A percentile compares a stretch with the other conserved stretches of the same genome.
These are phyloP conservation scores for Ramichloridium luteum DNA, from an alignment of 2,329 filamentous ascomycete species.

Conservation along the genomic window DNA sequence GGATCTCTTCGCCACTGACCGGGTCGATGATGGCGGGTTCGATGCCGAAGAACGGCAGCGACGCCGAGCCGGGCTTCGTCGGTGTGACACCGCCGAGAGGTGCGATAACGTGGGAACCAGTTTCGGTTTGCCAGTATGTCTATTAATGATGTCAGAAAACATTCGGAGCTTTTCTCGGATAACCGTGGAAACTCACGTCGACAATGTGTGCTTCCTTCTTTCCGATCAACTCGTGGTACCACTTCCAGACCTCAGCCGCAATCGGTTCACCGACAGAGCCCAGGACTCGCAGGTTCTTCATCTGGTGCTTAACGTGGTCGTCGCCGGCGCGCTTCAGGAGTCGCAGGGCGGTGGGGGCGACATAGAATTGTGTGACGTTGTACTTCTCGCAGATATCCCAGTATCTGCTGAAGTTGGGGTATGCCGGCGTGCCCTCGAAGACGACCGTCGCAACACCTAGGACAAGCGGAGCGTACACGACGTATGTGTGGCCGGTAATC, in stretches of 20 bases:
- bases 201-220: constrained; percentile 88
- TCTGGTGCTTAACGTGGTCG: constrained; percentile 76
- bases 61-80: constrained; percentile 92
- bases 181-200: constrained; percentile 56
- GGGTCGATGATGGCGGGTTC: constrained; percentile 97
- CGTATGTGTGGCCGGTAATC: constrained; percentile 98
- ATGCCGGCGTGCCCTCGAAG: constrained; percentile 94
- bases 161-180: constrained; percentile 1
- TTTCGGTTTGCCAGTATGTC: constrained; percentile 99
- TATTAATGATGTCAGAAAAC: constrained; percentile 29
- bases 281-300: constrained; percentile 79
- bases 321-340: constrained; percentile 91
- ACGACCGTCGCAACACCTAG: constrained; percentile 91
- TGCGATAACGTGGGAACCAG: constrained; percentile 89
- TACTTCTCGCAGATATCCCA: constrained; percentile 98
- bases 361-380: constrained; percentile 94
- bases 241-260: constrained; percentile 97
- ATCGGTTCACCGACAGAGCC: constrained; percentile 97
- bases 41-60: constrained; percentile 94
- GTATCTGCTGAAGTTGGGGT: constrained; percentile 95
- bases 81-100: constrained; percentile 86
- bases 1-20: constrained; percentile 82
- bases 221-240: constrained; percentile 93
- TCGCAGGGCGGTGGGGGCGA: constrained; percentile 85
- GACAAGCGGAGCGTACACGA: constrained; percentile 88